Conservation (phyloP, 345 rosid genomes). For the Erysimum cheiranthoides region DNA sequence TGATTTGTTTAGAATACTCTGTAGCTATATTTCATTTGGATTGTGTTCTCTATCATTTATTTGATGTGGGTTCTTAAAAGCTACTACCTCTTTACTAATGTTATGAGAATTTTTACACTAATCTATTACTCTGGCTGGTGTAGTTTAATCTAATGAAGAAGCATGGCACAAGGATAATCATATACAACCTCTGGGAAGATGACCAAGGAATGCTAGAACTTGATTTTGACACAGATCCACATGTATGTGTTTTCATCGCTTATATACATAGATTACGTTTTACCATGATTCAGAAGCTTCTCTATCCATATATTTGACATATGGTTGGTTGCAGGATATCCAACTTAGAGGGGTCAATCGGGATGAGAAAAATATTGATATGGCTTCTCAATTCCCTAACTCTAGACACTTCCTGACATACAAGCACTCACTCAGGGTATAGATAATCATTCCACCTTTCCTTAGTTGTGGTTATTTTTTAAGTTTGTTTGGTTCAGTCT, state of each 20-base stretch:
- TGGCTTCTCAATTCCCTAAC: conserved; percentile 80
- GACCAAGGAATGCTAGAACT: conserved; percentile 84
- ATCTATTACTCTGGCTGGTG: conserved; percentile 33
- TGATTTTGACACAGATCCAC: conserved; percentile 78
- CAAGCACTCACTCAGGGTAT: conserved; percentile 90
- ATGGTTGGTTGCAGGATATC: conserved; percentile 71
- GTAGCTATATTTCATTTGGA: conserved; percentile 4
- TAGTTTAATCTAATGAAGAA: conserved; percentile 77
- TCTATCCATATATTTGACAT: conserved; percentile 14
- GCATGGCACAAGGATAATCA: conserved; percentile 83
- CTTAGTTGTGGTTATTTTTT: neutral
- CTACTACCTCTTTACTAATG: neutral
- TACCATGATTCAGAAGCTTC: neutral
- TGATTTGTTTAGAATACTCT: neutral
- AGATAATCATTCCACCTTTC: conserved; percentile 9
- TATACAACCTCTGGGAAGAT: conserved; percentile 98
- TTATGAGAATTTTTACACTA: neutral
- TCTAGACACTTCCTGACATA: conserved; percentile 91
- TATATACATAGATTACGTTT: neutral
- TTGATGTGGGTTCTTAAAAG: neutral
- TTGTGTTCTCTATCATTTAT: conserved; percentile 19
- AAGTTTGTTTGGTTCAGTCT: conserved; percentile 17
- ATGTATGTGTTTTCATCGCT: conserved; percentile 51
- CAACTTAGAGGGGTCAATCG: conserved; percentile 97
- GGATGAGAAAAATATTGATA: conserved; percentile 81